A percentile compares a stretch with the other conserved stretches of the same genome.
Evolutionary conservation across 345 rosid species (phyloP).

Genomic region (Corchorus olitorius): DNA sequence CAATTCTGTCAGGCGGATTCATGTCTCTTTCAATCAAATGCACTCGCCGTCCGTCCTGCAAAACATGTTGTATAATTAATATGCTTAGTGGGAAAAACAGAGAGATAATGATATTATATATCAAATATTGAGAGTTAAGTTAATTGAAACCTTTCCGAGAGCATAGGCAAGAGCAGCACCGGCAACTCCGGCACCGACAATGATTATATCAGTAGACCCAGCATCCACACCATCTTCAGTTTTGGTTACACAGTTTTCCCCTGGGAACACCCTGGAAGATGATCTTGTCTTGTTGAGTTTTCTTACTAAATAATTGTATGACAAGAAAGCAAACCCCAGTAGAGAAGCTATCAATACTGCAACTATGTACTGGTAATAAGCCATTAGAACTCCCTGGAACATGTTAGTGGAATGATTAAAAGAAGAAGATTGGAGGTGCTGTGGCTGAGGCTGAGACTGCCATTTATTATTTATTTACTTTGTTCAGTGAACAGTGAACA

Average conservation of each 20-base stretch:
- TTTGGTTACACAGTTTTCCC: not conserved
- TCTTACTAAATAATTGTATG: not conserved
- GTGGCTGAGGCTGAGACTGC: too few species aligned
- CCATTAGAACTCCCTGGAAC: not conserved
- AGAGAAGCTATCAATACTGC: conserved; percentile 8
- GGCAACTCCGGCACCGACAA: conserved; percentile 53
- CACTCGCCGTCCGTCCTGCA: conserved; percentile 59
- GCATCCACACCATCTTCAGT: too few species aligned
- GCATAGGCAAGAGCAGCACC: conserved; percentile 66
- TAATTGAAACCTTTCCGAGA: conserved; percentile 57
- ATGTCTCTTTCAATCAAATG: conserved; percentile 63
- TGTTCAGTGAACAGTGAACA: too few species aligned
- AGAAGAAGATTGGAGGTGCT: too few species aligned
- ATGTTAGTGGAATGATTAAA: too few species aligned
- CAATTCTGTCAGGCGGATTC: conserved; percentile 54
- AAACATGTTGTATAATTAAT: not conserved
- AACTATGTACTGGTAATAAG: not conserved
- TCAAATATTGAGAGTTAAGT: too few species aligned
- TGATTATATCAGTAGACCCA: conserved; percentile 30
- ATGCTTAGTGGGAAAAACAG: too few species aligned
- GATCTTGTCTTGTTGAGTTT: not conserved
- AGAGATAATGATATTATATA: not conserved
- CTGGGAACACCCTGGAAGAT: not conserved
- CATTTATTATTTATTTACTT: too few species aligned
- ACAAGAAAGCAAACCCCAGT: conserved; percentile 13